Base-by-base conservation (phyloP, 2,329 filamentous ascomycete species). In the Fusarium siculi region DNA sequence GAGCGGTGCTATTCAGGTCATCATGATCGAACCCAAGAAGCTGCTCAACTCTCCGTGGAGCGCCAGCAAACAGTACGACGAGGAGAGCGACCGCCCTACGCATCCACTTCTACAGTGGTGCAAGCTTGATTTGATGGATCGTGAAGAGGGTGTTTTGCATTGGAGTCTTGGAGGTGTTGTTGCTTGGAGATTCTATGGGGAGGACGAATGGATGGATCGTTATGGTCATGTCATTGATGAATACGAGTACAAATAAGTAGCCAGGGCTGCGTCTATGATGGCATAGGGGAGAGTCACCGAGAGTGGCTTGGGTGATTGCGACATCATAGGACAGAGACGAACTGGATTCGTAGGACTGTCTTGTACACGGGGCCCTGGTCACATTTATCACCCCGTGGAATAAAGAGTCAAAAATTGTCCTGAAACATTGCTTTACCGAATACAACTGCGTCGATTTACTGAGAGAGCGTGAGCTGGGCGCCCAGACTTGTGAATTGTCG, bases 381-480 rank as follows among this genome's bases (percentile, higher is more conserved):
- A 25, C 25, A 25, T 6, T 6, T 25, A 25, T 25, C 25, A 25
- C 25, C 6, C 4, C 18, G 2, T 32, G 7, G 7, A 18, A n/a
- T 7, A 5, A 2, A 16, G 4, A 30, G 4, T 30, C 30, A 9
- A 30, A 32, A 1, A n/a, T 11, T 11, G 4, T 4, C 9, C 3
- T 7, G 0, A 14, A 9, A 14, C 1, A 7, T 46, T 21, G 18
- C 0, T 28, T 28, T 15, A 5, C 1, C 3, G 4, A 21, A 21
- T 28, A 5, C 9, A 15, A 21, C 0, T 15, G 8, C 7, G 2
- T 21, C 5, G 4, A 4, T 46, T 4, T 5, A 28, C 2, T 1
- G 3, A 21, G 2, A 43, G 9, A 5, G 8, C 8, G 39, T 15
- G 5, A 42, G 8, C 8, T 42, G 14, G 21, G 39, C 14, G 14